A percentile compares a stretch with the other conserved stretches of the same genome.
Conservation (phyloP, 257 asterid species). For the Fraxinus cuspidata region DNA sequence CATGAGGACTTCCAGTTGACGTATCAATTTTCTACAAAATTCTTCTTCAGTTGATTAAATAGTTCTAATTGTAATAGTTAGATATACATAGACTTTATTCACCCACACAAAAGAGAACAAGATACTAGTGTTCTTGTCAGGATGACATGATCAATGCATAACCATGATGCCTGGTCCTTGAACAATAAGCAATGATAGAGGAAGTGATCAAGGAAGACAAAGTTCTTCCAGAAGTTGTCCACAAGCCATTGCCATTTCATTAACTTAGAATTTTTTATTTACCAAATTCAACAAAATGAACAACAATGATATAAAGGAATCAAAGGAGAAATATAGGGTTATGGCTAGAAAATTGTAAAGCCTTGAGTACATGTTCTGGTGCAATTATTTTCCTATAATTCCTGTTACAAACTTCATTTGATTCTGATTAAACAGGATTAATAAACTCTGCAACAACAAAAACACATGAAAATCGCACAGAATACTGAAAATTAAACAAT, state of each 20-base stretch:
- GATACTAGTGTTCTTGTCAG: background rate
- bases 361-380: conserved; percentile 96
- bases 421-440: conserved; percentile 88
- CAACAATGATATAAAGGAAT: background rate
- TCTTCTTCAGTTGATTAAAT: too few relatives aligned
- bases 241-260: background rate
- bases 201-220: background rate
- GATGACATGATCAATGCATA: background rate
- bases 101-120: too few relatives aligned
- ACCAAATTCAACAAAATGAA: background rate
- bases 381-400: conserved; percentile 91
- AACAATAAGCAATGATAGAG: too few relatives aligned
- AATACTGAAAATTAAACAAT: background rate
- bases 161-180: background rate
- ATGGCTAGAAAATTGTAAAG: conserved; percentile 60
- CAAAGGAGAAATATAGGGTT: conserved; percentile 3
- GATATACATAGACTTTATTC: too few relatives aligned
- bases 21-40: too few relatives aligned
- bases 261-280: background rate
- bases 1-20: background rate
- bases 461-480: conserved; percentile 11
- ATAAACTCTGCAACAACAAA: conserved; percentile 66
- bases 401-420: conserved; percentile 90
- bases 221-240: conserved; percentile 1
- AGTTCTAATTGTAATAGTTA: too few relatives aligned